Conservation (phyloP, 768 basidiomycete genomes). For the Suillus plorans region DNA sequence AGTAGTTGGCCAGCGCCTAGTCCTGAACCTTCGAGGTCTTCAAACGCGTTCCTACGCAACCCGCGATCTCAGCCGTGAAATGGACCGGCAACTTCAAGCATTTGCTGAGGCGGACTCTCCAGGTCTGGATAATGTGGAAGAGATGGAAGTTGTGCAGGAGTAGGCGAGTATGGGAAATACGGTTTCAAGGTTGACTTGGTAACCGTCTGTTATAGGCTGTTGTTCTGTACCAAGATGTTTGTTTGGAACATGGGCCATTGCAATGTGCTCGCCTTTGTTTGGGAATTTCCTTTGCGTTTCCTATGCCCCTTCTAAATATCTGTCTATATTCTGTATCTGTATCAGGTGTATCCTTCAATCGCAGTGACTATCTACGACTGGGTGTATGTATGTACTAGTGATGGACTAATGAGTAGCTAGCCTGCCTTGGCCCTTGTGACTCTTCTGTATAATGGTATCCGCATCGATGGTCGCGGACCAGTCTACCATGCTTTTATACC, state of each 20-base stretch:
- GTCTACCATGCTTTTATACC: no score
- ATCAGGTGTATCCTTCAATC: not conserved
- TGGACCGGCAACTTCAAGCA: slow-evolving; percentile 17
- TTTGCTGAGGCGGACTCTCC: not conserved
- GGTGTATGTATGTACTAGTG: not conserved
- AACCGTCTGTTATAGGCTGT: not conserved
- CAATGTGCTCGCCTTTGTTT: not conserved
- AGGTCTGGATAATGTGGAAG: not conserved
- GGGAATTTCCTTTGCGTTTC: not conserved
- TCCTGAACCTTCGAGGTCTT: slow-evolving; percentile 18
- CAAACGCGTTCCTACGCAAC: not conserved
- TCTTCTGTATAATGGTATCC: not conserved
- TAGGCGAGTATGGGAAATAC: not conserved
- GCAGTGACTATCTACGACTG: not conserved
- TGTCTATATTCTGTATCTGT: not conserved
- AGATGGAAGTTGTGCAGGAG: no score
- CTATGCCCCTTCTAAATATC: not conserved
- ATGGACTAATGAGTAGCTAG: not conserved
- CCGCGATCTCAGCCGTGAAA: slow-evolving; percentile 15
- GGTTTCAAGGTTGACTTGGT: not conserved
- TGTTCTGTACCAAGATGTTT: not conserved
- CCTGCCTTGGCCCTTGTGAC: not conserved
- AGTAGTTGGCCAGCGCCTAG: slow-evolving; percentile 17
- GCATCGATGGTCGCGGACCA: no score
- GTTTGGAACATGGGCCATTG: not conserved